These are phyloP conservation scores for Dendryphion nanum DNA, from an alignment of 2,329 filamentous ascomycete genomes.

Conservation along the genomic window DNA sequence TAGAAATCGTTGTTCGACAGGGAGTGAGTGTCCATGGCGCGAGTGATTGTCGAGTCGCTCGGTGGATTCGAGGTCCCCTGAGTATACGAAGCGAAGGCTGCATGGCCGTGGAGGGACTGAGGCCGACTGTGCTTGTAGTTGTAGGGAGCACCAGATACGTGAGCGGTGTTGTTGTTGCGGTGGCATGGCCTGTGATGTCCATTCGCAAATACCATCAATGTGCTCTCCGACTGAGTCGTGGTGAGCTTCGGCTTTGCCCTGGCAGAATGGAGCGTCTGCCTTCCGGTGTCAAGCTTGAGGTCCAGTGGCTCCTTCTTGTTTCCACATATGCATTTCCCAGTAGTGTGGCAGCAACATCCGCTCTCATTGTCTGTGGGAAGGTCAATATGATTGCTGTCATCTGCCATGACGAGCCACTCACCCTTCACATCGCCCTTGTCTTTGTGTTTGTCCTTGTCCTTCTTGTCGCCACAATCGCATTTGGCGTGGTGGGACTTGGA, in stretches of 20 bases:
- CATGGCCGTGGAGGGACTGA: conserved; percentile 36
- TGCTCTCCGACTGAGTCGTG: conserved; percentile 58
- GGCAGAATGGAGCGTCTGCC: conserved; percentile 43
- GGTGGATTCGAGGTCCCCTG: conserved; percentile 24
- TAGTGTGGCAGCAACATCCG: conserved; percentile 56
- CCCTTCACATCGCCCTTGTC: conserved; percentile 44
- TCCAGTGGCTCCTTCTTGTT: conserved; percentile 58
- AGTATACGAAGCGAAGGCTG: conserved; percentile 26
- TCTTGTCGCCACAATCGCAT: conserved; percentile 96
- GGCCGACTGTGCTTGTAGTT: conserved; percentile 60
- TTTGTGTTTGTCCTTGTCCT: conserved; percentile 56
- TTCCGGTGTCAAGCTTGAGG: conserved; percentile 43
- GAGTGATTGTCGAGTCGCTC: conserved; percentile 20
- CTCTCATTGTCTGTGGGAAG: conserved; percentile 34
- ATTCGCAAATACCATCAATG: conserved; percentile 61
- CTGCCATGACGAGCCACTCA: conserved; percentile 35
- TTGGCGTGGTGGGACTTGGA: conserved; percentile 91
- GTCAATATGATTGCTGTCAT: conserved; percentile 27
- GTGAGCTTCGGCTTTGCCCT: conserved; percentile 58
- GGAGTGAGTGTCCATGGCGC: conserved; percentile 37
- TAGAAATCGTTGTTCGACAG: conserved; percentile 38
- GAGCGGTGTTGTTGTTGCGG: conserved; percentile 63
- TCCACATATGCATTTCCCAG: conserved; percentile 60
- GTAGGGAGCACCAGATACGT: conserved; percentile 63
- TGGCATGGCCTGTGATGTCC: conserved; percentile 65